Conservation (phyloP, 2,329 filamentous ascomycete species). For the Dichotomopilus funicola region DNA sequence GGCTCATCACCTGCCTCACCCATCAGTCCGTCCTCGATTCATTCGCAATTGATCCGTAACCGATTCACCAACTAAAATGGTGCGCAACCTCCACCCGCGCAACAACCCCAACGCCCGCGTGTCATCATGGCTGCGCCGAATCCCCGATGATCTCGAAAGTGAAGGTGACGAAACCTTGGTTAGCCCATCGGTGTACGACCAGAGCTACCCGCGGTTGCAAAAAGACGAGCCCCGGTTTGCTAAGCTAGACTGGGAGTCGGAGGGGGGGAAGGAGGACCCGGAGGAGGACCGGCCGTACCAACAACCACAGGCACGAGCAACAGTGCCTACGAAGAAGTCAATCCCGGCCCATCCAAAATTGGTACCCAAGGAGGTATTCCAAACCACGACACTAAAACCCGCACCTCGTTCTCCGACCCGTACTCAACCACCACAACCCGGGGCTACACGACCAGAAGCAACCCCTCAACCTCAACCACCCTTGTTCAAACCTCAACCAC, state of each 20-base stretch:
- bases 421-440: background rate
- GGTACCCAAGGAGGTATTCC: background rate
- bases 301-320: background rate
- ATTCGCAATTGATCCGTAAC: no score
- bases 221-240: background rate
- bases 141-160: conserved; percentile 6
- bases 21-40: no score
- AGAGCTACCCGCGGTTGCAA: background rate
- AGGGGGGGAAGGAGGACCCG: no score
- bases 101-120: background rate
- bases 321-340: background rate
- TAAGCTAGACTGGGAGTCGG: no score
- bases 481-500: no score
- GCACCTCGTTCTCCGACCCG: background rate
- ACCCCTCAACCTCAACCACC: no score
- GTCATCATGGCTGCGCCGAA: conserved; percentile 4
- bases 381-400: background rate
- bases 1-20: no score
- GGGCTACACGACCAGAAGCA: background rate
- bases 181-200: conserved; percentile 3
- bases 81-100: background rate
- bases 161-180: conserved; percentile 7
- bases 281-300: no score
- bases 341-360: background rate
- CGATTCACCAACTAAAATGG: background rate